These are phyloP conservation scores for Suhomyces xylopsoci DNA, from an alignment of 805 yeast genomes.

Conservation along the genomic window DNA sequence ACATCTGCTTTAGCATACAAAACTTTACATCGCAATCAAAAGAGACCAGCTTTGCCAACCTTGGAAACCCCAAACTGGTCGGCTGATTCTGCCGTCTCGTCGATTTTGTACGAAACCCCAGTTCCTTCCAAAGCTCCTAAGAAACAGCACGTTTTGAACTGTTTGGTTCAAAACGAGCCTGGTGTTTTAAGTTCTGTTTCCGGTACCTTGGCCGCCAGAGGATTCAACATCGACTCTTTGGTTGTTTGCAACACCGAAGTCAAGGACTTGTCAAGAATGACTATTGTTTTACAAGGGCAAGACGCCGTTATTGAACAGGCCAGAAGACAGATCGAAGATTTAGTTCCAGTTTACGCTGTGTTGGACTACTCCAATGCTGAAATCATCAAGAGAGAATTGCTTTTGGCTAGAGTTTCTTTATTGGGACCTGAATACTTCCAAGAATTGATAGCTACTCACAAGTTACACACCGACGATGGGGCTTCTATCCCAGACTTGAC, in stretches of 20 bases:
- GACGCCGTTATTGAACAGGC: constrained; percentile 98
- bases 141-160: constrained; percentile 88
- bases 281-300: constrained; percentile 89
- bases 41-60: constrained; percentile 88
- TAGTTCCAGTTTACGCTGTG: constrained; percentile 98
- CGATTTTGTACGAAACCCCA: constrained; percentile 92
- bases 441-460: constrained; percentile 86
- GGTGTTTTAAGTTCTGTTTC: constrained; percentile 93
- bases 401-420: constrained; percentile 87
- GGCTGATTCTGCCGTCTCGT: constrained; percentile 94
- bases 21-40: constrained; percentile 79
- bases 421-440: constrained; percentile 98
- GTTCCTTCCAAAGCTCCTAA: constrained; percentile 56
- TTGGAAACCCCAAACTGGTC: constrained; percentile 93
- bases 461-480: constrained; percentile 41
- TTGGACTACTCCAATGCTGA: constrained; percentile 89
- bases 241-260: constrained; percentile 97
- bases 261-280: constrained; percentile 92
- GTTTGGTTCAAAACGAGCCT: constrained; percentile 97
- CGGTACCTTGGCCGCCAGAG: constrained; percentile 96
- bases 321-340: constrained; percentile 94
- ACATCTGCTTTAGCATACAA: constrained; percentile 95
- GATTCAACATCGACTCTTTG: constrained; percentile 95
- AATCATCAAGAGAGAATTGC: constrained; percentile 85
- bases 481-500: constrained; percentile 42